These are phyloP conservation scores for Termitomyces eurrhizus DNA, from an alignment of 768 basidiomycete genomes.

Conservation along the genomic window DNA sequence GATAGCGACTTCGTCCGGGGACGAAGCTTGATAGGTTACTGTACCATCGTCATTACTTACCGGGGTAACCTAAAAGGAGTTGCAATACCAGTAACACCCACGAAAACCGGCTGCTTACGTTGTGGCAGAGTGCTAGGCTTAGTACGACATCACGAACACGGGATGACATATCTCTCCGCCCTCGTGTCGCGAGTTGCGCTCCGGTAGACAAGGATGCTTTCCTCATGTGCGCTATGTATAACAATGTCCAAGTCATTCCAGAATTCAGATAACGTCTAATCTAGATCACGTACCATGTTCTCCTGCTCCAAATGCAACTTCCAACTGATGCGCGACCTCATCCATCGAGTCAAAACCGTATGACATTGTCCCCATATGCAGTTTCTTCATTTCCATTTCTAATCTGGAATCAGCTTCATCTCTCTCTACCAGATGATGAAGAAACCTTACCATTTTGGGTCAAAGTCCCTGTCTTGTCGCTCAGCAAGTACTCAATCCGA, in stretches of 20 bases:
- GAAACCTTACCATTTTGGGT: conserved; percentile 86
- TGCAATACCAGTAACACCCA: background rate
- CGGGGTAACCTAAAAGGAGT: conserved; percentile 77
- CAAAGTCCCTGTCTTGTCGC: conserved; percentile 97
- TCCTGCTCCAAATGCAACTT: conserved; percentile 69
- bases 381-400: conserved; percentile 99
- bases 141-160: conserved; percentile 90
- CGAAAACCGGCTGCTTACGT: conserved; percentile 48
- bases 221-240: conserved; percentile 32
- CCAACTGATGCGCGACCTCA: conserved; percentile 91
- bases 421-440: background rate
- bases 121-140: conserved; percentile 93
- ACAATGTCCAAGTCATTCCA: background rate
- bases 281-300: conserved; percentile 43
- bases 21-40: conserved; percentile 97
- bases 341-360: conserved; percentile 99
- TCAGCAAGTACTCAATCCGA: conserved; percentile 90
- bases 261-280: background rate
- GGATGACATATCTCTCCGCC: conserved; percentile 92
- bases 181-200: conserved; percentile 78
- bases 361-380: conserved; percentile 98
- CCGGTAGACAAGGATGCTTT: conserved; percentile 69
- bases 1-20: conserved; percentile 98
- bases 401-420: conserved; percentile 5
- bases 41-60: conserved; percentile 92